A percentile compares a stretch with the other conserved stretches of the same genome.
Evolutionary conservation across 2,329 filamentous ascomycete species (phyloP).

Genomic region (Bipolaris gigantea): DNA sequence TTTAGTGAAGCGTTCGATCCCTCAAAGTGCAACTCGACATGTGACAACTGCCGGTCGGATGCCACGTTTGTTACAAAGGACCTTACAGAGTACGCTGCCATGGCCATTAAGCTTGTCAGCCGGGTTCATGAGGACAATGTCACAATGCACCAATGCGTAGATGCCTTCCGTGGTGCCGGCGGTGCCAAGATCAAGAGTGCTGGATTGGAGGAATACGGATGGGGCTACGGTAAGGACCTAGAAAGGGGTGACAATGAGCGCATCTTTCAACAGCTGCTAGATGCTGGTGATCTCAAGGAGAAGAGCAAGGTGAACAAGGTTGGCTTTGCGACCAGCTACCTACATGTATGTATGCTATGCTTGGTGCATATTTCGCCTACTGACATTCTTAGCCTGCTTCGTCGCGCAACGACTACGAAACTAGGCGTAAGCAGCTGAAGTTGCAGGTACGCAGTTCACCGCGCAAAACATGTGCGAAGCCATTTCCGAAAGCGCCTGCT

Average conservation of each 20-base stretch:
- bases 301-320: conserved; percentile 65
- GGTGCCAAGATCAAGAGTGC: conserved; percentile 61
- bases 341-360: conserved; percentile 57
- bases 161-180: conserved; percentile 74
- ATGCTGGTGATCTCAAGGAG: conserved; percentile 74
- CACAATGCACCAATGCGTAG: conserved; percentile 73
- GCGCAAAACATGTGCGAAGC: conserved; percentile 38
- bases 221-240: conserved; percentile 68
- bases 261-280: conserved; percentile 75
- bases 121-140: conserved; percentile 61
- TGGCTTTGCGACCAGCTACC: conserved; percentile 75
- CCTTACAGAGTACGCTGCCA: conserved; percentile 72
- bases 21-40: conserved; percentile 71
- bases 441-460: conserved; percentile 59
- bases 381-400: conserved; percentile 45
- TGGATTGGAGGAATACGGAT: conserved; percentile 56
- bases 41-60: conserved; percentile 85
- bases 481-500: conserved; percentile 23
- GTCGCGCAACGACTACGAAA: conserved; percentile 52
- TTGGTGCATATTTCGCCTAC: not conserved
- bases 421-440: conserved; percentile 45
- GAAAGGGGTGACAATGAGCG: conserved; percentile 78
- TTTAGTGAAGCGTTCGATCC: conserved; percentile 83
- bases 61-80: conserved; percentile 72
- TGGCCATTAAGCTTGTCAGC: conserved; percentile 69